phyloP scores from a whole-genome alignment of 2,329 filamentous ascomycete genomes.

The Paecilomyces sp. region DNA sequence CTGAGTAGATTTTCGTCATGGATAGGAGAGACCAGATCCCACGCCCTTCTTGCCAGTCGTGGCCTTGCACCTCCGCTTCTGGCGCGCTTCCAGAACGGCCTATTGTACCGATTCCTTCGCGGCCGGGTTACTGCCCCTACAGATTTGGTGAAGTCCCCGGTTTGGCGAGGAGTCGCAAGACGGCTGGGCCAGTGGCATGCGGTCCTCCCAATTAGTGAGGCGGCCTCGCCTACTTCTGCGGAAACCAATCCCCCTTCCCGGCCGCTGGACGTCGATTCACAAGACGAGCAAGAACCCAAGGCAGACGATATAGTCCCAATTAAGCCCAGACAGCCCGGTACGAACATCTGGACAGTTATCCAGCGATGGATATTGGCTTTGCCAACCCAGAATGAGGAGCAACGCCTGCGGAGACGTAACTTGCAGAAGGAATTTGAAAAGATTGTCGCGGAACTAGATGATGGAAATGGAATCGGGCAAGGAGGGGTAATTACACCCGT shows the following conservation, averaged over 20 bases:
- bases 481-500: conserved; percentile 53
- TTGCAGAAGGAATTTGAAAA: conserved; percentile 69
- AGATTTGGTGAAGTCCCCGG: conserved; percentile 66
- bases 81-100: conserved; percentile 89
- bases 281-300: conserved; percentile 13
- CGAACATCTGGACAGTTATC: conserved; percentile 91
- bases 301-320: conserved; percentile 27
- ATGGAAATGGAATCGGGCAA: conserved; percentile 67
- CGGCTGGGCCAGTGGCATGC: conserved; percentile 93
- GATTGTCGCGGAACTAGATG: conserved; percentile 64
- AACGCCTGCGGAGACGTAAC: conserved; percentile 58
- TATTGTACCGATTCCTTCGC: conserved; percentile 85
- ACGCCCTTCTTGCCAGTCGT: conserved; percentile 78
- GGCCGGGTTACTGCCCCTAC: conserved; percentile 72
- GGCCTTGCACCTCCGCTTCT: conserved; percentile 80
- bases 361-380: conserved; percentile 91
- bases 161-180: conserved; percentile 77
- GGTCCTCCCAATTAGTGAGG: conserved; percentile 49
- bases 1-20: conserved; percentile 20
- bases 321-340: conserved; percentile 62
- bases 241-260: conserved; percentile 12
- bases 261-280: conserved; percentile 14
- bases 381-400: conserved; percentile 62
- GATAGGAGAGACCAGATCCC: conserved; percentile 57
- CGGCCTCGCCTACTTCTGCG: conserved; percentile 19